A percentile compares a stretch with the other conserved stretches of the same genome.
phyloP scores from a whole-genome alignment of 2,329 filamentous ascomycete species.

The Arthrobotrys megalospora region DNA sequence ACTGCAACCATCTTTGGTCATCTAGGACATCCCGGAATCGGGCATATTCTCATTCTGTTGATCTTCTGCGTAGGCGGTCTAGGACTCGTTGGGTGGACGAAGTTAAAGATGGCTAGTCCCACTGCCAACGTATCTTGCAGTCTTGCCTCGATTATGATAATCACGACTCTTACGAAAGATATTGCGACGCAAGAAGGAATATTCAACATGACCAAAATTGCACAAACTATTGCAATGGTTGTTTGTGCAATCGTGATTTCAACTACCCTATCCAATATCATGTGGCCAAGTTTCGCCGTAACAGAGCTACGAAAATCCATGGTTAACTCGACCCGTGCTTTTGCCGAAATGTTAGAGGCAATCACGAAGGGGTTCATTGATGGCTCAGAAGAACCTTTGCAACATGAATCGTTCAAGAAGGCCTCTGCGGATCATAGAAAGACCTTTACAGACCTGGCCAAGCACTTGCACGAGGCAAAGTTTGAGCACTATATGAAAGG shows the following conservation, averaged over 20 bases:
- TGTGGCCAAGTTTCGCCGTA: conserved; percentile 76
- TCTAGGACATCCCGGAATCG: conserved; percentile 70
- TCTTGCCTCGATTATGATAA: conserved; percentile 75
- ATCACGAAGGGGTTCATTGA: conserved; percentile 77
- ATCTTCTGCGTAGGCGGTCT: conserved; percentile 77
- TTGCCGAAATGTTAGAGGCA: conserved; percentile 73
- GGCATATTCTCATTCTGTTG: conserved; percentile 76
- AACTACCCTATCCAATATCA: conserved; percentile 72
- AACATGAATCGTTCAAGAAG: conserved; percentile 70
- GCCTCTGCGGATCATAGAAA: conserved; percentile 72
- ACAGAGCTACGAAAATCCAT: conserved; percentile 74
- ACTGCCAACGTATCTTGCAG: conserved; percentile 77
- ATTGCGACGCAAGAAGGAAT: conserved; percentile 75
- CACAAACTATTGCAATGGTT: conserved; percentile 73
- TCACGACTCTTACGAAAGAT: conserved; percentile 78
- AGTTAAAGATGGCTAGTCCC: conserved; percentile 73
- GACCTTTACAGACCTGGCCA: conserved; percentile 73
- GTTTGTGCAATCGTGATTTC: conserved; percentile 73
- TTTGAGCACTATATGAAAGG: conserved; percentile 76
- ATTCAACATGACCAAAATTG: conserved; percentile 75
- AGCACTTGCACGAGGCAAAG: conserved; percentile 76
- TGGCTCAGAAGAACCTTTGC: conserved; percentile 74
- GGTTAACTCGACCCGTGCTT: conserved; percentile 74
- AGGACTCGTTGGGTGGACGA: conserved; percentile 76
- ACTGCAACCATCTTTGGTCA: conserved; percentile 75